These are phyloP conservation scores for Leptographium lundbergii DNA, from an alignment of 2,329 filamentous ascomycete genomes.

Conservation along the genomic window DNA sequence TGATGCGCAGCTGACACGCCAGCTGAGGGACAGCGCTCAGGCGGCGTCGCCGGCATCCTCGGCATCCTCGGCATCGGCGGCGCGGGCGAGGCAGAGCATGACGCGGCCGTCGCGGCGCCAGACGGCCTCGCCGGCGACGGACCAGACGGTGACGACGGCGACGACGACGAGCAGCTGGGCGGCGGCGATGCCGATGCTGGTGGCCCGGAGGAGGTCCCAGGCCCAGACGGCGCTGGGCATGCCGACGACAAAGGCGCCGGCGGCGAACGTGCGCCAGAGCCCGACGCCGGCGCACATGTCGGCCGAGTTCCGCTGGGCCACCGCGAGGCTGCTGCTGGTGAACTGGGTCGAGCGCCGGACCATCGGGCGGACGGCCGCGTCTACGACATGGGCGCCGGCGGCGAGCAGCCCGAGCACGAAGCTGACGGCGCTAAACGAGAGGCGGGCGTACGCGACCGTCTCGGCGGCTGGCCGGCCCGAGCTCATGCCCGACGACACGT, in stretches of 20 bases:
- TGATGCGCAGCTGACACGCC: no score
- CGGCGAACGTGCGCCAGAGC: constrained; percentile 26
- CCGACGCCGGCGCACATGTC: constrained; percentile 34
- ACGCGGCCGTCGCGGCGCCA: constrained; percentile 30
- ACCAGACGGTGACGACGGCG: constrained; percentile 24
- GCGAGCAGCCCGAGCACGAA: constrained; percentile 35
- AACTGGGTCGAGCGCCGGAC: constrained; percentile 35
- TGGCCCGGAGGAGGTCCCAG: constrained; percentile 23
- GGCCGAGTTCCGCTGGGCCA: constrained; percentile 30
- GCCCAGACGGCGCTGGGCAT: constrained; percentile 24
- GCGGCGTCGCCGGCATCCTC: no score
- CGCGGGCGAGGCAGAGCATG: constrained; percentile 31
- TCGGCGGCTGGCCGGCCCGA: constrained; percentile 14
- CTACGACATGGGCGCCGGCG: constrained; percentile 26
- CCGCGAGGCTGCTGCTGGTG: constrained; percentile 32
- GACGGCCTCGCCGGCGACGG: constrained; percentile 26
- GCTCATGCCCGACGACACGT: constrained; percentile 23
- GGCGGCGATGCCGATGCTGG: constrained; percentile 28
- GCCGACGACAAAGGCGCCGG: constrained; percentile 31
- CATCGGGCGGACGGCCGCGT: constrained; percentile 27
- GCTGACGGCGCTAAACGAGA: constrained; percentile 28
- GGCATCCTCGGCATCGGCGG: no score
- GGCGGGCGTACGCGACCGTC: constrained; percentile 15
- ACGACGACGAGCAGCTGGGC: constrained; percentile 27
- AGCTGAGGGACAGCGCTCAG: no score